Conservation (phyloP, 1,139 yeast genomes). For the Hansenula lynferdii region DNA sequence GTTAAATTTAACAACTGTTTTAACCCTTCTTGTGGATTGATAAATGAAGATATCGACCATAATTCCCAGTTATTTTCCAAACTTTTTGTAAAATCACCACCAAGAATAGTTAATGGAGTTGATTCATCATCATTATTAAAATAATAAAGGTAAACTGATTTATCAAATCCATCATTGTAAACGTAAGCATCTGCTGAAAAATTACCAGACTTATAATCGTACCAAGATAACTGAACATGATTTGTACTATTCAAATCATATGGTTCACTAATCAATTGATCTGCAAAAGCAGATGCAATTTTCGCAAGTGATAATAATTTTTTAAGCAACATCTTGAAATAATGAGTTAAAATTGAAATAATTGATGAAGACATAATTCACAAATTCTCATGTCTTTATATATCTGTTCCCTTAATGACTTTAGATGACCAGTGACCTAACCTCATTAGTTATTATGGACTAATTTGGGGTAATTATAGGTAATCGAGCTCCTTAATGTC, state of each 20-base stretch:
- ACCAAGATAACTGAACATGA: conserved; percentile 1
- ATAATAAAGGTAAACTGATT: not conserved
- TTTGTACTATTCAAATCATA: not conserved
- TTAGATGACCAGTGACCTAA: no score
- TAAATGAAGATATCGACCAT: not conserved
- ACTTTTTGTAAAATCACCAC: not conserved
- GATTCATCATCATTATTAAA: not conserved
- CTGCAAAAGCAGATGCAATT: not conserved
- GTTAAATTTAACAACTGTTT: not conserved
- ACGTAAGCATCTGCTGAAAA: not conserved
- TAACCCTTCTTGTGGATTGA: not conserved
- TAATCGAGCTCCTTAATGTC: no score
- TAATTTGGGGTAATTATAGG: no score
- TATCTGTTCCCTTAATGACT: no score
- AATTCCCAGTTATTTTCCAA: conserved; percentile 1
- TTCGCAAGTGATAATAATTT: not conserved
- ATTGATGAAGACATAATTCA: no score
- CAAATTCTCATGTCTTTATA: no score
- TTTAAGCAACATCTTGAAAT: not conserved
- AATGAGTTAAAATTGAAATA: no score
- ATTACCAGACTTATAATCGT: not conserved
- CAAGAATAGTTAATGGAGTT: not conserved
- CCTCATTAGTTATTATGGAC: no score
- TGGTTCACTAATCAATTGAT: not conserved
- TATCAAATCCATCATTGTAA: conserved; percentile 1